A percentile compares a stretch with the other conserved stretches of the same genome.
phyloP scores from a whole-genome alignment of 306 rosid genomes.

The Glycine soja region DNA sequence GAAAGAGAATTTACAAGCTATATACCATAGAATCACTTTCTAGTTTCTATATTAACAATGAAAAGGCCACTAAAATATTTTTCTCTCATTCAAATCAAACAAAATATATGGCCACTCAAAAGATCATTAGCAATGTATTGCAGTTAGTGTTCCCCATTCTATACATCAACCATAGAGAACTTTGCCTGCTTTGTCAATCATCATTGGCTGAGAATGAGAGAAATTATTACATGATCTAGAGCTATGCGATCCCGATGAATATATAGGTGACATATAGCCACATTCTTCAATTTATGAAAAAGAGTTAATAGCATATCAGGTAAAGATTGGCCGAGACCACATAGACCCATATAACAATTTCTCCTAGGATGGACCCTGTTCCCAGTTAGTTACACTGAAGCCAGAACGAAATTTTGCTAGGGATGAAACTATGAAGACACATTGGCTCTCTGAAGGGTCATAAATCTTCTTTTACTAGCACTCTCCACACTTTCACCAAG shows the following conservation, averaged over 20 bases:
- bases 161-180: conserved; percentile 8
- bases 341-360: neutral
- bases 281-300: neutral
- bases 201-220: neutral
- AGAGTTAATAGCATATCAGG: neutral
- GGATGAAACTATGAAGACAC: conserved; percentile 47
- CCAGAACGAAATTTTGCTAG: neutral
- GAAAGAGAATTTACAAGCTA: neutral
- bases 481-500: conserved; percentile 79
- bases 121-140: conserved; percentile 10
- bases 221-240: no score
- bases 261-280: neutral
- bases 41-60: conserved; percentile 11
- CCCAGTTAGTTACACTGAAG: no score
- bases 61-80: conserved; percentile 1
- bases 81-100: conserved; percentile 23
- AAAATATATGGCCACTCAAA: conserved; percentile 33
- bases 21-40: conserved; percentile 12
- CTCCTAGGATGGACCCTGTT: neutral
- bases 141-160: neutral
- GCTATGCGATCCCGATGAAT: neutral
- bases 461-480: conserved; percentile 69
- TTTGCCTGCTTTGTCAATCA: conserved; percentile 6
- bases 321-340: neutral
- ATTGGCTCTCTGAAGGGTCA: conserved; percentile 72